Conservation (phyloP, 2,329 filamentous ascomycete species). For the Colletotrichum eremochloae region DNA sequence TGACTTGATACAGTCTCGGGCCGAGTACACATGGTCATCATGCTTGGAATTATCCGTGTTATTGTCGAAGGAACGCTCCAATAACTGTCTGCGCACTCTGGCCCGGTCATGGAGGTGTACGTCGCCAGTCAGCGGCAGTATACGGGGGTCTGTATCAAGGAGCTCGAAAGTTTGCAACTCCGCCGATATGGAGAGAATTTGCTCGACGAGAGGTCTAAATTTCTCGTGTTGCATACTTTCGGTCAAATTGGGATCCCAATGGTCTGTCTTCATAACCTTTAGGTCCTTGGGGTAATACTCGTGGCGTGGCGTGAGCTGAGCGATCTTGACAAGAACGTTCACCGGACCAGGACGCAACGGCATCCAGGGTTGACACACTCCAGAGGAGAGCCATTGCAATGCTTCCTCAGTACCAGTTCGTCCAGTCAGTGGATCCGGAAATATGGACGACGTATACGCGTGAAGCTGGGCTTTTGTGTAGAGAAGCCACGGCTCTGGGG, state of each 20-base stretch:
- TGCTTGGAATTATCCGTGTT: neutral
- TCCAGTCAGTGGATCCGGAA: conserved; percentile 70
- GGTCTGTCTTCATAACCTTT: conserved; percentile 52
- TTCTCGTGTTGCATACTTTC: conserved; percentile 55
- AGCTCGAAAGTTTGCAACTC: conserved; percentile 46
- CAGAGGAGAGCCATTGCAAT: conserved; percentile 62
- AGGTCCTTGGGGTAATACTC: conserved; percentile 55
- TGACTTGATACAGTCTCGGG: conserved; percentile 41
- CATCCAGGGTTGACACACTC: conserved; percentile 63
- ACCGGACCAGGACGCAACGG: conserved; percentile 43
- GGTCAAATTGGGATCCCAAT: conserved; percentile 51
- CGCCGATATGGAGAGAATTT: conserved; percentile 50
- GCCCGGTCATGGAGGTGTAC: conserved; percentile 44
- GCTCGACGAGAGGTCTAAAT: conserved; percentile 48
- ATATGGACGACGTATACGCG: conserved; percentile 69
- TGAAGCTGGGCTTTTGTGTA: conserved; percentile 72
- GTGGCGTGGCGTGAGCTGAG: conserved; percentile 48
- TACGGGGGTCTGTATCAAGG: neutral
- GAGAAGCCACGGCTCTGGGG: conserved; percentile 66
- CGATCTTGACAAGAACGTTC: conserved; percentile 43
- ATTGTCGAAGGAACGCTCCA: conserved; percentile 46
- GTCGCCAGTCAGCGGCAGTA: conserved; percentile 44
- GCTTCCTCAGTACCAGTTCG: conserved; percentile 74
- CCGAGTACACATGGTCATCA: conserved; percentile 37
- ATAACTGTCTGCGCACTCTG: conserved; percentile 29